Base-by-base conservation (phyloP, 2,329 filamentous ascomycete genomes). In the Verticillium klebahnii region DNA sequence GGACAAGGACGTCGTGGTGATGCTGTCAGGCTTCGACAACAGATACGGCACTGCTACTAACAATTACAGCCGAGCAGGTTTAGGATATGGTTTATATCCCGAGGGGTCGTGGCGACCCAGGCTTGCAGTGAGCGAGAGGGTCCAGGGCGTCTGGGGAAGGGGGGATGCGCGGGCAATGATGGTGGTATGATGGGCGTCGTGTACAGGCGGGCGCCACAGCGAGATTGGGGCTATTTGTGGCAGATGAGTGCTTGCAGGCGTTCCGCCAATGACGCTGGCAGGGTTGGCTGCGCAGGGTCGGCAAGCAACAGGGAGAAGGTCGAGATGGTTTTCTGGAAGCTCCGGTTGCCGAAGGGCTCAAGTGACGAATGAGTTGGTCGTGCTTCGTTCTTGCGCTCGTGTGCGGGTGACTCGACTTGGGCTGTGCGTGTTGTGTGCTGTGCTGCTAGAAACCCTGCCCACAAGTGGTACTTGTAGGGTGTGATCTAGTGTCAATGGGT, bases 201-300 rank as follows among this genome's bases (percentile, higher is more conserved):
- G 45, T 50, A 50, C 23, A 50, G n/a, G 45, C 9, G 19, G 40
- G 63, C 63, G 59, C 63, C 61, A 61, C 63, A 61, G 37, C 19
- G 45, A 64, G 57, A 59, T 50, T 64, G 64, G 64, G 56, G 63
- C 63, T 65, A 64, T 64, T 66, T 66, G 61, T 56, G 52, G 61
- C 58, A 60, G 57, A 63, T 61, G 63, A 63, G 57, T 55, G 23
- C 40, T 60, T 57, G 55, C 40, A 54, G 55, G 59, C 60, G 63
- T 60, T 59, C 52, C 62, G 61, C 59, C 64, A 61, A 66, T 63
- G 61, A 61, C 59, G 64, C 64, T 63, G 61, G 64, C 31, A 54
- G 40, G 45, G 37, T 23, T 23, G 19, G 19, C 45, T 23, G 45
- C 45, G 19, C 45, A 25, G n/a, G 45, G n/a, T 50, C 12, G 45